phyloP scores from a whole-genome alignment of 495 filamentous ascomycete genomes.

The Talaromyces trachyspermus region DNA sequence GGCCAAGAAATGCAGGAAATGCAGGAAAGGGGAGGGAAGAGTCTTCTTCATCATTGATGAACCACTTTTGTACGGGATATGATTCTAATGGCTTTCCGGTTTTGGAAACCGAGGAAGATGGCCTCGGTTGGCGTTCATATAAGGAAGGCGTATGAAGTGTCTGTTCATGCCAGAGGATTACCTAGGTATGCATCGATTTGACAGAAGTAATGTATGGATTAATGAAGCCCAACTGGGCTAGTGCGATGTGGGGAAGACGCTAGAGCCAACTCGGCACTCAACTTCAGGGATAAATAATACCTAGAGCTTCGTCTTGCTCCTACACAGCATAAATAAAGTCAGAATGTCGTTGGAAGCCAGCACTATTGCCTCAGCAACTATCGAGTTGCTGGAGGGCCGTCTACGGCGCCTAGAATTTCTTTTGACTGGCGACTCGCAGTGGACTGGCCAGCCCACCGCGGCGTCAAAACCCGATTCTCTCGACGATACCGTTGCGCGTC shows the following conservation, averaged over 20 bases:
- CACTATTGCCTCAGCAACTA: slow-evolving; percentile 44
- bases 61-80: neutral
- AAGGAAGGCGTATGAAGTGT: no score
- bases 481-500: slow-evolving; percentile 40
- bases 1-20: slow-evolving; percentile 27
- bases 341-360: slow-evolving; percentile 33
- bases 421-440: slow-evolving; percentile 52
- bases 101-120: no score
- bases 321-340: slow-evolving; percentile 2
- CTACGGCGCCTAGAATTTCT: slow-evolving; percentile 67
- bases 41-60: slow-evolving; percentile 4
- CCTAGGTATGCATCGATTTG: no score
- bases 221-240: no score
- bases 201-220: no score
- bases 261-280: no score
- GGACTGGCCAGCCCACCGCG: slow-evolving; percentile 34
- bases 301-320: no score
- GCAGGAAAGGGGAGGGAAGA: slow-evolving; percentile 30
- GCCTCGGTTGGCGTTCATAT: no score
- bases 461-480: slow-evolving; percentile 29
- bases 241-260: no score
- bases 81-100: neutral
- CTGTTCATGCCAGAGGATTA: no score
- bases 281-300: no score
- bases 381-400: slow-evolving; percentile 70